Base-by-base conservation (phyloP, 2,329 filamentous ascomycete genomes). In the Fusarium zealandicum region DNA sequence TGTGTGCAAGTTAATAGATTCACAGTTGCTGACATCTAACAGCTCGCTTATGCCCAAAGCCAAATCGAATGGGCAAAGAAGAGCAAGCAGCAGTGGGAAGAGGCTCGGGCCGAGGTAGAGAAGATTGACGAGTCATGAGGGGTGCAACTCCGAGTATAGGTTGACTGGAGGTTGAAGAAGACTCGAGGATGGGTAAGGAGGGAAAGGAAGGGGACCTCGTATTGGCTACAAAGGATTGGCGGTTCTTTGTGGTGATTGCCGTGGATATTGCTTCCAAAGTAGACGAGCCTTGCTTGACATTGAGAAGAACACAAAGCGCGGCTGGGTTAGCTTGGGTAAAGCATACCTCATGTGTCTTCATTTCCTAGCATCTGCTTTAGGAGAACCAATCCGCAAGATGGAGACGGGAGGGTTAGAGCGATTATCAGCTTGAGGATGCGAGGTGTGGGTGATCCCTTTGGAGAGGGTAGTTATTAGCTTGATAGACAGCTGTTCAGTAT, bases 11-110 rank as follows among this genome's bases (percentile, higher is more conserved):
- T 9, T 14, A 9, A 17, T 11, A 25, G n/a, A 9, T 11, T 6
- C 12, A 30, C 11, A 17, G 22, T 22, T 10, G 11, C 69, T 72
- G 62, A 71, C 61, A 10, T 20, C 12, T 8, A 37, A 22, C 66
- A 96, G 93, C 85, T 96, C 68, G 90, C 91, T 27, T 97, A 96
- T 74, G 93, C 93, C 11, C 90, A 90, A 73, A 93, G 90, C 73
- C 93, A 97, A 71, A 87, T 97, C 55, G 91, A 96, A 72, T 97
- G 93, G 93, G 93, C 93, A 4, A 90, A 88, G 74, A 93, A 93
- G 69, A 88, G 89, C 73, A 86, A 93, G 70, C 91, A 93, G 67
- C 92, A 92, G 6, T 97, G 93, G 93, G 90, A 93, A 68, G 93
- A 96, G 71, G 93, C 93, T 2, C 89, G 88, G 66, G 85, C 85